Percentiles rank a stretch among this genome's conserved stretches.
phyloP scores from a whole-genome alignment of 306 rosid species.

The Castanea sativa region DNA sequence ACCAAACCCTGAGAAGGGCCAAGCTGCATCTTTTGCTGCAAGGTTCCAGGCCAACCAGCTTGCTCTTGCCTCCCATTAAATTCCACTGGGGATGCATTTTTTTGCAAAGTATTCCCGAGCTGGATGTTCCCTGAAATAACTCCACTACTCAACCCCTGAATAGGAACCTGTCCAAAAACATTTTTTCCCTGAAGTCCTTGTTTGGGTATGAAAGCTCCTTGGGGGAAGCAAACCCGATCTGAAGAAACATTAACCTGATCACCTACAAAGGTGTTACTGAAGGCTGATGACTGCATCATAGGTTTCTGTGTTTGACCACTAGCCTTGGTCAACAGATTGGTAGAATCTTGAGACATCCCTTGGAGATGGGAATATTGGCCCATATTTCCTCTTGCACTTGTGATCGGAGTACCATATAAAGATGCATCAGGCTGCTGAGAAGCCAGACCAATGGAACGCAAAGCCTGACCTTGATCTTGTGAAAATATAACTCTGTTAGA shows the following conservation, averaged over 20 bases:
- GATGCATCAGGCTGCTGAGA: conserved; percentile 52
- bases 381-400: conserved; percentile 36
- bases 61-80: conserved; percentile 34
- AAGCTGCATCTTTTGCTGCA: conserved; percentile 36
- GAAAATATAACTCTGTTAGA: conserved; percentile 33
- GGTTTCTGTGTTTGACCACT: conserved; percentile 33
- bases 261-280: conserved; percentile 35
- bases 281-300: conserved; percentile 31
- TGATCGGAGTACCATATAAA: conserved; percentile 39
- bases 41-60: conserved; percentile 39
- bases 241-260: conserved; percentile 31
- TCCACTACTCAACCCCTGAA: conserved; percentile 34
- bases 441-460: conserved; percentile 33
- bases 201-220: conserved; percentile 27
- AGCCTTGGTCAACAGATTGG: conserved; percentile 39
- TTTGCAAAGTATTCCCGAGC: conserved; percentile 30
- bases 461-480: conserved; percentile 45
- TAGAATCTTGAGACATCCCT: conserved; percentile 40
- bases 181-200: conserved; percentile 43
- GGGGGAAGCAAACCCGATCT: conserved; percentile 35
- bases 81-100: conserved; percentile 29
- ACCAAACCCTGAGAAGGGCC: conserved; percentile 38
- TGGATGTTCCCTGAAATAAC: conserved; percentile 34
- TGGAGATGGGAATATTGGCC: conserved; percentile 35
- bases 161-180: conserved; percentile 35